Conservation (phyloP, 148 eudicot genomes). For the Rheum nobile region DNA sequence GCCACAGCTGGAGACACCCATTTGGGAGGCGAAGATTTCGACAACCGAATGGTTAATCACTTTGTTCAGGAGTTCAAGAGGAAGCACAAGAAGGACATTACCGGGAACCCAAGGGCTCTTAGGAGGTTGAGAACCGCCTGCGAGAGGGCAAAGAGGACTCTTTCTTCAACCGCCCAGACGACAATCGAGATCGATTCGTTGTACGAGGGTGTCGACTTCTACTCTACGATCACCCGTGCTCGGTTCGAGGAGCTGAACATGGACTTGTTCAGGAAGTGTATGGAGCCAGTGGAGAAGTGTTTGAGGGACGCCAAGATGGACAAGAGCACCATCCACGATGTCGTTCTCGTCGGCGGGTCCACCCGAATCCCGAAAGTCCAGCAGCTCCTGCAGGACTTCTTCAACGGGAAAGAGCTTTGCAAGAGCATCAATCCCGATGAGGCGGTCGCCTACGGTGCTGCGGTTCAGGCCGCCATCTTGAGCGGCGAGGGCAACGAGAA, state of each 20-base stretch:
- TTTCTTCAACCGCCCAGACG: slow-evolving; percentile 4
- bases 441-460: slow-evolving; percentile 13
- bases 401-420: slow-evolving; percentile 12
- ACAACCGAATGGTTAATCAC: slow-evolving; percentile 12
- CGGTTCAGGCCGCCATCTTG: slow-evolving; percentile 3
- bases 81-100: slow-evolving; percentile 14
- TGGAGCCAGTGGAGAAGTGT: slow-evolving; percentile 14
- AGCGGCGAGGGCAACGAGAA: slow-evolving; percentile 8
- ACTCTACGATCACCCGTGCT: slow-evolving; percentile 9
- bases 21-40: slow-evolving; percentile 10
- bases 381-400: slow-evolving; percentile 10
- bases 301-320: slow-evolving; percentile 12
- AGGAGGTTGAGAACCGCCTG: slow-evolving; percentile 10
- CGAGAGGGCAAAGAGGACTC: slow-evolving; percentile 7
- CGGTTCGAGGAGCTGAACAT: slow-evolving; percentile 12
- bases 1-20: slow-evolving; percentile 11
- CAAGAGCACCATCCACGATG: slow-evolving; percentile 12
- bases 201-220: slow-evolving; percentile 9
- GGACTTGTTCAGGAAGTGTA: slow-evolving; percentile 13
- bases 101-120: slow-evolving; percentile 8
- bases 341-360: slow-evolving; percentile 11
- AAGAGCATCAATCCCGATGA: slow-evolving; percentile 10
- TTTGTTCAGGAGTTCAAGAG: slow-evolving; percentile 13
- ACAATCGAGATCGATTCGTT: slow-evolving; percentile 6
- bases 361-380: slow-evolving; percentile 9